Evolutionary conservation across 257 asterid genomes (phyloP).

Genomic region (Mitragyna speciosa): DNA sequence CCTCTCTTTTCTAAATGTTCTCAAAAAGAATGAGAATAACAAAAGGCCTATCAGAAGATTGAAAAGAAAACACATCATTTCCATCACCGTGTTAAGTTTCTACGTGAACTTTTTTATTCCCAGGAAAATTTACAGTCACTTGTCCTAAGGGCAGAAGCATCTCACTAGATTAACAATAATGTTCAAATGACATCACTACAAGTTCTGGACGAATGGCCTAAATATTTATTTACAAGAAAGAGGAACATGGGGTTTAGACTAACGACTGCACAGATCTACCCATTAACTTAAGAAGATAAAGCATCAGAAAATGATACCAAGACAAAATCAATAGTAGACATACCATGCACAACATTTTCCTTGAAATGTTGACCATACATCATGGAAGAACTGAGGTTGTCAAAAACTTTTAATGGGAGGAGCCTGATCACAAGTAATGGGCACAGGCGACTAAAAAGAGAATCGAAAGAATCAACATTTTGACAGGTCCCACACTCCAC

Average conservation of each 20-base stretch:
- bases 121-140: neutral
- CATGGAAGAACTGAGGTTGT: slow-evolving; percentile 55
- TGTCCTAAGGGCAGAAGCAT: neutral
- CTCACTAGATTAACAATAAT: too few relatives aligned
- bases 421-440: slow-evolving; percentile 86
- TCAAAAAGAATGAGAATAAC: neutral
- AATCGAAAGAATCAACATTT: slow-evolving; percentile 36
- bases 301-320: slow-evolving; percentile 6
- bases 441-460: slow-evolving; percentile 71
- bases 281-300: slow-evolving; percentile 1
- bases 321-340: slow-evolving; percentile 17
- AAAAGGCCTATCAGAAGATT: neutral
- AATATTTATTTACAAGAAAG: neutral
- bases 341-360: slow-evolving; percentile 50
- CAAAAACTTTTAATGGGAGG: slow-evolving; percentile 82
- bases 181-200: neutral
- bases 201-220: neutral
- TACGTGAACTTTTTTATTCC: neutral
- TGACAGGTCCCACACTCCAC: slow-evolving; percentile 31
- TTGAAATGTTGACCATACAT: slow-evolving; percentile 57
- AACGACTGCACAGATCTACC: neutral
- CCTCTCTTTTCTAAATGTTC: too few relatives aligned
- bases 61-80: too few relatives aligned
- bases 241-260: neutral
- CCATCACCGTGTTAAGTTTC: neutral